Evolutionary conservation across 208 protist genomes (phyloP).

Genomic region (Eutreptiella sp.): DNA sequence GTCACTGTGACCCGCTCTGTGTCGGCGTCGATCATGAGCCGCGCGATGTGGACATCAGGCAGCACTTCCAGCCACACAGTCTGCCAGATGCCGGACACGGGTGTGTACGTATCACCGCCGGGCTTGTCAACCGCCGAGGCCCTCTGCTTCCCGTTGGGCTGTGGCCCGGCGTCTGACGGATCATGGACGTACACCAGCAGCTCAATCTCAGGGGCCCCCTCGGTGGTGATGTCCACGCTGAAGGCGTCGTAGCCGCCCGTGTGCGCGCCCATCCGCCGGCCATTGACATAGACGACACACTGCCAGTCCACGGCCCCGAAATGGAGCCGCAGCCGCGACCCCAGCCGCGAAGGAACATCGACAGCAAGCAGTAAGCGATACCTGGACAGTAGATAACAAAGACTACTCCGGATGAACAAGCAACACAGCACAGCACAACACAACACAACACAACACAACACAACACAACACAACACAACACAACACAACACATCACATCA

Average conservation of each 20-base stretch:
- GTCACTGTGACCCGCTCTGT: neutral
- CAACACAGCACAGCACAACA: too few relatives aligned
- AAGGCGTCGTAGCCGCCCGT: conserved; percentile 30
- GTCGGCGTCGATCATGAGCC: neutral
- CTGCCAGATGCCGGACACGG: conserved; percentile 33
- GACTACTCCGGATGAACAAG: too few relatives aligned
- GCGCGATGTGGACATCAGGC: conserved; percentile 13
- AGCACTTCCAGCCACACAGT: conserved; percentile 35
- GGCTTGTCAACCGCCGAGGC: conserved; percentile 13
- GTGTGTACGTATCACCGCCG: conserved; percentile 31
- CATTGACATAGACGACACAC: conserved; percentile 28
- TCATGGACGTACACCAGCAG: conserved; percentile 26
- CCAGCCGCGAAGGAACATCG: too few relatives aligned
- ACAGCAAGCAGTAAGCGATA: too few relatives aligned
- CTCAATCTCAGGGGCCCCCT: neutral
- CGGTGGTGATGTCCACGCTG: conserved; percentile 13
- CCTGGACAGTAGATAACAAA: too few relatives aligned
- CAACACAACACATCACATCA: too few relatives aligned
- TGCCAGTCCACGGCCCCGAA: conserved; percentile 40
- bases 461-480: too few relatives aligned
- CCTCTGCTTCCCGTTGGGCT: conserved; percentile 31
- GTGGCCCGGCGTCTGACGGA: conserved; percentile 23
- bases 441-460: too few relatives aligned
- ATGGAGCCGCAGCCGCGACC: conserved; percentile 23
- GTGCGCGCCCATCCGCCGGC: conserved; percentile 19